Base-by-base conservation (phyloP, 1,284 basidiomycete genomes). In the Trichosporon faecale region DNA sequence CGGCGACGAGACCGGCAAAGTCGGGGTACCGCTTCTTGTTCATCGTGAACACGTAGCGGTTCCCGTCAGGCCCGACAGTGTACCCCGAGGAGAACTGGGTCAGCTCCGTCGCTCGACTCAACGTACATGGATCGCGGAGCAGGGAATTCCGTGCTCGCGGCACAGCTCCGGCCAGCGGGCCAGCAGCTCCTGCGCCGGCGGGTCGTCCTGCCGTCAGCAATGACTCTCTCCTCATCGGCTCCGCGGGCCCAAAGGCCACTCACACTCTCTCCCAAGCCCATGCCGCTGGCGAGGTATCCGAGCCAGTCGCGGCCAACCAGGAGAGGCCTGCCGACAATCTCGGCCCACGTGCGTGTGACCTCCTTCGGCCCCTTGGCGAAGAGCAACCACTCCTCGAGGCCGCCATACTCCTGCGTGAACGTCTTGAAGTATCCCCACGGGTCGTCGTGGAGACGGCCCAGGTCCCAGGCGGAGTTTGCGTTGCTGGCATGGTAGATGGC, bases 11-110 rank as follows among this genome's bases (percentile, higher is more conserved):
- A 11, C 77, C 81, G 61, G 76, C 78, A 74, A 85, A 85, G 74
- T 85, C 83, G 9, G 84, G 84, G 74, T 85, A 85, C 60, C 84
- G 76, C 64, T 77, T 74, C 61, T 73, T 81, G 77, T 84, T 84
- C 80, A 84, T 83, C 44, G 80, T 83, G 74, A 85, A 85, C 14
- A 85, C 83, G 66, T 81, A 80, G 55, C 84, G 79, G 73, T 84
- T 83, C 3, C 80, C 81, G 14, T 78, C 75, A 66, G 77, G 66
- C 49, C 78, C 81, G 52, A 80, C 84, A 0, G 84, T 84, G 76
- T 85, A 85, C 4, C 84, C 84, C 0, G 82, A 84, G 0, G 82
- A 82, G 31, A 85, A 77, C 76, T 80, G 72, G 0, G 16, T 67
- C 37, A 65, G 37, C 46, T 29, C 23, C 8, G 40, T 27, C 31